Evolutionary conservation across 2,329 filamentous ascomycete species (phyloP), one percentile per base, ranked within the genome.

Genomic region (Thielaviopsis musarum): DNA sequence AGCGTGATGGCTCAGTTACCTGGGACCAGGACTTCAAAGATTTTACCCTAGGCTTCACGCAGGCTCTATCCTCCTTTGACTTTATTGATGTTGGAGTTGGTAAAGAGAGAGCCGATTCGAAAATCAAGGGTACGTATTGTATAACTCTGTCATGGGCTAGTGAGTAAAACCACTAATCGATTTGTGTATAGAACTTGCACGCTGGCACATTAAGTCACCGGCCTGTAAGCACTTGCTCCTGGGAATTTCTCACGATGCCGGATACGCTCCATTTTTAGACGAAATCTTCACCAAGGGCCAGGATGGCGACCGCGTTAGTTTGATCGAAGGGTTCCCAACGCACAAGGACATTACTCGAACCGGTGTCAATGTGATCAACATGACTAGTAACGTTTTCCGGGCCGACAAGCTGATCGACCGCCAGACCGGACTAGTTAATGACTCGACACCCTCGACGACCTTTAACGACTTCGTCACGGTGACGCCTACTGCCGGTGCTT

Each of bases 141-240:
- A 10, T 5, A 4, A 45, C 13, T 45, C 4, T 15, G 4, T 13
- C 38, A 10, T n/a, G 13, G 12, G 3, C 13, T 45, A 13, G 2
- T 45, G 38, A 45, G 15, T 10, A n/a, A 45, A 15, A 45, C 38
- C 13, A 17, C 38, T n/a, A 17, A 15, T n/a, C 5, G 13, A 17
- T 58, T 38, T 38, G 38, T 52, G 26, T 22, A 0, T 62, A 80
- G 78, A 80, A 67, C 71, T 69, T 21, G 72, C 78, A 9, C 70
- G 72, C 54, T 83, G 79, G 75, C 75, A 85, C 67, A 69, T 84
- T 54, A 72, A 74, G 64, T 83, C 83, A 62, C 69, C 74, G 63
- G 83, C 82, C 66, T 85, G 82, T 72, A 80, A 77, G 65, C 77
- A 82, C 64, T 73, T 85, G 54, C 68, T 84, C 38, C 71, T 85